Conservation (phyloP, 371 early-diverging fungal species). For the Rhizomucor pusillus region DNA sequence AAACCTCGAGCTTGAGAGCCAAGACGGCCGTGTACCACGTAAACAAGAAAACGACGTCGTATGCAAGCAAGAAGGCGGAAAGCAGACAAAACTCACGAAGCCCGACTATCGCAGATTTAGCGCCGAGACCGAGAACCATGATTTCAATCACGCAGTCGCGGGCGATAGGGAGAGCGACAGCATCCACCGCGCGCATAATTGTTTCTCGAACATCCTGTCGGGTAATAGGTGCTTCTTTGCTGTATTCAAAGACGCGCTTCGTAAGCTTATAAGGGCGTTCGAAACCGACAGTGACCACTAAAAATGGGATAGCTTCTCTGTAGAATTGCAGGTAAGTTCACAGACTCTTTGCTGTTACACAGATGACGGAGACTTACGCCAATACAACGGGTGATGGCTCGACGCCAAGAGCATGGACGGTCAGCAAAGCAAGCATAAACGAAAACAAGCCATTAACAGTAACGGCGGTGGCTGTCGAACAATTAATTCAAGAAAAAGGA, state of each 20-base stretch:
- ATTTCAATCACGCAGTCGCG: constrained; percentile 82
- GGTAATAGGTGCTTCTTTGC: constrained; percentile 26
- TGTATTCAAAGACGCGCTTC: constrained; percentile 63
- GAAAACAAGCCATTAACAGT: constrained; percentile 67
- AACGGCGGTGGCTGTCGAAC: constrained; percentile 42
- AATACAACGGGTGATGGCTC: constrained; percentile 63
- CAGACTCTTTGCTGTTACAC: constrained; percentile 2
- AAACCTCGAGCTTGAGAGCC: constrained; percentile 80
- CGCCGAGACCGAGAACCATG: constrained; percentile 69
- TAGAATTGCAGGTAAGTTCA: background rate
- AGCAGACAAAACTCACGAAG: constrained; percentile 77
- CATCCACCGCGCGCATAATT: constrained; percentile 63
- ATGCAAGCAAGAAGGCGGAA: constrained; percentile 72
- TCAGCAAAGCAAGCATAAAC: constrained; percentile 66
- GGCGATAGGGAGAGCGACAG: constrained; percentile 59
- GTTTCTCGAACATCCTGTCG: constrained; percentile 52
- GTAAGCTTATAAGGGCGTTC: constrained; percentile 84
- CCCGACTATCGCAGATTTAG: constrained; percentile 69
- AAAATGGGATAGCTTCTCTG: constrained; percentile 83
- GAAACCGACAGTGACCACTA: constrained; percentile 86
- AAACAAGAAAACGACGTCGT: constrained; percentile 78
- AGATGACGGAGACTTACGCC: constrained; percentile 26
- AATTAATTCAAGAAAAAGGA: background rate
- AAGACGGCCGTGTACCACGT: constrained; percentile 82
- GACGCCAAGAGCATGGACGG: constrained; percentile 57